A percentile compares a stretch with the other conserved stretches of the same genome.
These are phyloP conservation scores for Penicillium silybi DNA, from an alignment of 495 filamentous ascomycete genomes.

Conservation along the genomic window DNA sequence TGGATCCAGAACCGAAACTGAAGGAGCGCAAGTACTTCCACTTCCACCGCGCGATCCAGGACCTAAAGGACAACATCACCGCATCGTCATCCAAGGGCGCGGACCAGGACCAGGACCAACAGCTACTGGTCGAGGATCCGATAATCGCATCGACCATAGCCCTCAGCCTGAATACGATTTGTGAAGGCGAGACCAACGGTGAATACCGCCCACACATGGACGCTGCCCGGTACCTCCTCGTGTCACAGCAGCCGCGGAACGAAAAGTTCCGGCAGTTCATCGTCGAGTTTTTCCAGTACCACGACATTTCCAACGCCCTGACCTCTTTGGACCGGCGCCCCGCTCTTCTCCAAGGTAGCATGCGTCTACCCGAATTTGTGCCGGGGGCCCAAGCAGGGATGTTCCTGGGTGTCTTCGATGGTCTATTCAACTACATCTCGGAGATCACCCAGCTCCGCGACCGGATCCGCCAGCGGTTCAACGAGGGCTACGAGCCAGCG, in stretches of 20 bases:
- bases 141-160: conserved; percentile 80
- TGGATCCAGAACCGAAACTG: conserved; percentile 42
- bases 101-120: conserved; percentile 24
- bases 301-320: conserved; percentile 77
- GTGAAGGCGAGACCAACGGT: conserved; percentile 70
- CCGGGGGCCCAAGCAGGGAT: conserved; percentile 70
- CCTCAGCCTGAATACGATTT: conserved; percentile 74
- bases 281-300: conserved; percentile 90
- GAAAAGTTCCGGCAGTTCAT: conserved; percentile 74
- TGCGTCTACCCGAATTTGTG: conserved; percentile 64
- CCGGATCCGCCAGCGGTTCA: conserved; percentile 64
- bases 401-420: conserved; percentile 82
- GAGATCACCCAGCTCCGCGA: conserved; percentile 78
- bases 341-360: conserved; percentile 54
- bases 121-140: conserved; percentile 47
- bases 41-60: conserved; percentile 44
- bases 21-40: conserved; percentile 47
- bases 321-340: conserved; percentile 60
- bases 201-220: conserved; percentile 79
- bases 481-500: conserved; percentile 58
- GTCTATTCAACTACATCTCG: conserved; percentile 75
- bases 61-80: conserved; percentile 44
- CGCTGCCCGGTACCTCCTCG: conserved; percentile 69
- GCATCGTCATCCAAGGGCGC: conserved; percentile 24
- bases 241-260: conserved; percentile 53